Evolutionary conservation across 2,329 filamentous ascomycete species (phyloP).

Genomic region (Curvularia spicifera): DNA sequence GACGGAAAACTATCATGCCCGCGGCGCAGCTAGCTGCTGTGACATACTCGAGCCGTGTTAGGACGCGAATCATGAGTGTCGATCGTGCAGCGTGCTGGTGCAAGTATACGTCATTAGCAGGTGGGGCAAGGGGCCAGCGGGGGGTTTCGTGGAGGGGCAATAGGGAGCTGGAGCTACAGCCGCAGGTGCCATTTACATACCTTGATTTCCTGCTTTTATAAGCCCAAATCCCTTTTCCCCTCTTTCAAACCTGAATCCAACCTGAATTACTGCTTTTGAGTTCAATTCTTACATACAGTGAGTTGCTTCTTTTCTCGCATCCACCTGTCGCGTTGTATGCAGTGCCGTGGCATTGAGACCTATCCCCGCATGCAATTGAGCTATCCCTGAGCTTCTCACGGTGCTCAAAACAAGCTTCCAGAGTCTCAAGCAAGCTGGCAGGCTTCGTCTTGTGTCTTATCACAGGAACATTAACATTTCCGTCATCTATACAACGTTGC

Average conservation of each 20-base stretch:
- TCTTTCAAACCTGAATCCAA: neutral
- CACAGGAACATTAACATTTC: neutral
- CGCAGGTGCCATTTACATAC: constrained; percentile 11
- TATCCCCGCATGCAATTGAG: neutral
- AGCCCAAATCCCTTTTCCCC: neutral
- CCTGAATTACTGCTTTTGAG: neutral
- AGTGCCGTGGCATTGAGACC: neutral
- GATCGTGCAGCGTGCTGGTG: constrained; percentile 15
- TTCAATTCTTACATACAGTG: neutral
- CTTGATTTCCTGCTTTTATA: constrained; percentile 1
- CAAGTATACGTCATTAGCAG: constrained; percentile 23
- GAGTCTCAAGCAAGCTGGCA: neutral
- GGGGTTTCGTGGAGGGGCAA: constrained; percentile 17
- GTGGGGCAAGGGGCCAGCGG: constrained; percentile 19
- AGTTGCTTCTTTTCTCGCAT: neutral
- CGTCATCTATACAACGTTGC: neutral
- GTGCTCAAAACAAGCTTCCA: neutral
- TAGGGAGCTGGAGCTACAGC: constrained; percentile 1
- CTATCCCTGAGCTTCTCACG: neutral
- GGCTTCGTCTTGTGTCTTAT: neutral
- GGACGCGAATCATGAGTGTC: constrained; percentile 9
- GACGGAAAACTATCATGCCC: neutral
- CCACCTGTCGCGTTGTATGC: neutral
- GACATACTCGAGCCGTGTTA: neutral
- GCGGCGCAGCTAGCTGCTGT: neutral